Evolutionary conservation across 345 rosid genomes (phyloP), one percentile per base, ranked within the genome.

Genomic region (Crucihimalaya himalaica): DNA sequence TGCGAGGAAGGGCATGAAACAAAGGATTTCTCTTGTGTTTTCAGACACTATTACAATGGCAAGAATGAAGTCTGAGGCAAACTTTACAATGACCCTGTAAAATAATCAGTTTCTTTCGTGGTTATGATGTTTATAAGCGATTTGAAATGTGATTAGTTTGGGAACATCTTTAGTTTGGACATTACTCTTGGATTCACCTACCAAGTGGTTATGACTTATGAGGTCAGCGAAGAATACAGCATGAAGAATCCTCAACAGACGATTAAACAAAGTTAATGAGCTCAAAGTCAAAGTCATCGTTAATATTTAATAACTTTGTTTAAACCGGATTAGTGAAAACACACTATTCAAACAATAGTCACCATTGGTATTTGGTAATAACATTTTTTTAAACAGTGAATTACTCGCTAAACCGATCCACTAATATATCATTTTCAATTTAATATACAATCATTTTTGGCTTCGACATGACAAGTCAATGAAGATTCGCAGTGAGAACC

Each of bases 1-100:
- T 91, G 95, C 55, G 63, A 88, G 47, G 80, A 80, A 13, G 98
- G 93, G 15, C 86, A 89, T 65, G 97, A 87, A 67, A 63, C 35
- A 29, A 27, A 91, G 86, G 98, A 94, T 81, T 94, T 94, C 73
- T 91, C 97, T 2, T 86, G 95, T 55, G 87, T 87, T 60, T 94
- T 91, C 79, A 86, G 87, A 28, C 88, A 91, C 75, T 88, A 79
- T 63, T 91, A 94, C 79, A 67, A 74, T 0, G 97, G 97, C 68
- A 79, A 69, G 66, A 82, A 83, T 72, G 91, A 87, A 54, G 12
- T 64, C 21, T 77, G 66, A 77, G 59, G 13, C 55, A 8, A n/a
- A 39, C 20, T 48, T 58, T 35, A 59, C 68, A 19, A 4, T 12
- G 68, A 58, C 48, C 68, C 37, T 35, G 50, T 19, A 21, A 34